Base-by-base conservation (phyloP, 2,329 filamentous ascomycete genomes). In the Aureobasidium leucospermi region DNA sequence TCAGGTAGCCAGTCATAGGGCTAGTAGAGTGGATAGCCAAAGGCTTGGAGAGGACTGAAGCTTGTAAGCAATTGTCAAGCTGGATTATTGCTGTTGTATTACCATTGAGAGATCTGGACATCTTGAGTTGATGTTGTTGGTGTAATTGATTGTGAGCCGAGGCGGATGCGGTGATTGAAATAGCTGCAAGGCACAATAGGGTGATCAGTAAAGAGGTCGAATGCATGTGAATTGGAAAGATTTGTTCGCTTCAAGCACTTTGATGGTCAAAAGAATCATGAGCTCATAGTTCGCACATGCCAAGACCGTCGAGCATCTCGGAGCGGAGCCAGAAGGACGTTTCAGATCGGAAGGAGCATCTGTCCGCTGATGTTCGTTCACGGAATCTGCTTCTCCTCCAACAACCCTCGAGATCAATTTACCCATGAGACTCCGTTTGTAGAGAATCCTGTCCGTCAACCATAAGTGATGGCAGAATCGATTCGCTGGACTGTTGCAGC, bases 1-100 rank as follows among this genome's bases (percentile, higher is more conserved):
- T 79, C 64, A 81, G 78, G 74, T 79, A 85, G 57, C 84, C 84
- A 1, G 83, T 85, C 67, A 82, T 75, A 8, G 83, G 84, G 49
- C 77, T 75, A 59, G 79, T 80, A 38, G 78, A 81, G 73, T 85
- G 83, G 34, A 81, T 73, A 29, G 78, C 71, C 13, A 86, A 77
- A n/a, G 82, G 82, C 60, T 82, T 78, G 46, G 79, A 79, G 72
- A 84, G 78, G 42, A 85, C 81, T 82, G 65, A 15, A 43, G 16
- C 11, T 38, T 16, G 41, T 56, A 8, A 56, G 52, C 11, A 31
- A 10, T 56, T 34, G 29, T 43, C 13, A 1, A 13, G 29, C 34
- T 19, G 28, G 15, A 13, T 19, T 2, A 19, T n/a, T 11, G 13
- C 15, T 5, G 3, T 31, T 23, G 42, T 8, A 15, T 32, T 63